A percentile compares a stretch with the other conserved stretches of the same genome.
These are phyloP conservation scores for Colletotrichum sp. DNA, from an alignment of 2,329 filamentous ascomycete genomes.

Conservation along the genomic window DNA sequence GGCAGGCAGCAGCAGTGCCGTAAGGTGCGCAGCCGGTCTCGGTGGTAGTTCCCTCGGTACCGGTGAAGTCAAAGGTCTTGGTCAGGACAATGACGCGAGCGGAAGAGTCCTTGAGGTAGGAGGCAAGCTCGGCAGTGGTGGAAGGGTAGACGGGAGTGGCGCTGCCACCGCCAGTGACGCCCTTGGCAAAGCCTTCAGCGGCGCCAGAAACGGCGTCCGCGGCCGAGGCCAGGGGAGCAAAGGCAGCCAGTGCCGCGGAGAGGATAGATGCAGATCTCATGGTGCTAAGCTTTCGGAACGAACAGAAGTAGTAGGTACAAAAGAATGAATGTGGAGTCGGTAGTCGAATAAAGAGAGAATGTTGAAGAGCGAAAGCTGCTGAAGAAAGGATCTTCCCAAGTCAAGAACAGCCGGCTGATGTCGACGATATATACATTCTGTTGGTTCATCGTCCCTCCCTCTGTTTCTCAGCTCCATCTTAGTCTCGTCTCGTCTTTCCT, in stretches of 20 bases:
- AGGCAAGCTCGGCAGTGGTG: conserved; percentile 59
- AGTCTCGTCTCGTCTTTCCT: not conserved
- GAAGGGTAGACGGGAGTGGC: conserved; percentile 58
- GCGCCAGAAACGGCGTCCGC: conserved; percentile 35
- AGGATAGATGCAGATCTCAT: conserved; percentile 11
- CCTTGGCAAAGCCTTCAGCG: conserved; percentile 49
- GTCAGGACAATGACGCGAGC: conserved; percentile 63
- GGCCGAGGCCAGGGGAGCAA: conserved; percentile 11
- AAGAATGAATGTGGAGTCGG: conserved; percentile 6
- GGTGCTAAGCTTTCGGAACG: not conserved
- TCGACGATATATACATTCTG: conserved; percentile 9
- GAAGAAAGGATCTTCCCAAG: not conserved
- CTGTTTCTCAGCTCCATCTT: not conserved
- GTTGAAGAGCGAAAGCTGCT: not conserved
- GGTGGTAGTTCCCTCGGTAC: conserved; percentile 56
- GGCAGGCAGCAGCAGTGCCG: conserved; percentile 51
- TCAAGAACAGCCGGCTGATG: not conserved
- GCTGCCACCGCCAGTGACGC: conserved; percentile 64
- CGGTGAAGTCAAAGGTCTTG: conserved; percentile 61
- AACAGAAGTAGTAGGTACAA: not conserved
- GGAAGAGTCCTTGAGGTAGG: conserved; percentile 59
- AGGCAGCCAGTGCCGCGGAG: conserved; percentile 17
- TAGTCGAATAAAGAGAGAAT: conserved; percentile 3
- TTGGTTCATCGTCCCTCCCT: not conserved
- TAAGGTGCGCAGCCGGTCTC: conserved; percentile 62